Evolutionary conservation across 1,284 basidiomycete genomes (phyloP).

Genomic region (Rhodotorula sp.): DNA sequence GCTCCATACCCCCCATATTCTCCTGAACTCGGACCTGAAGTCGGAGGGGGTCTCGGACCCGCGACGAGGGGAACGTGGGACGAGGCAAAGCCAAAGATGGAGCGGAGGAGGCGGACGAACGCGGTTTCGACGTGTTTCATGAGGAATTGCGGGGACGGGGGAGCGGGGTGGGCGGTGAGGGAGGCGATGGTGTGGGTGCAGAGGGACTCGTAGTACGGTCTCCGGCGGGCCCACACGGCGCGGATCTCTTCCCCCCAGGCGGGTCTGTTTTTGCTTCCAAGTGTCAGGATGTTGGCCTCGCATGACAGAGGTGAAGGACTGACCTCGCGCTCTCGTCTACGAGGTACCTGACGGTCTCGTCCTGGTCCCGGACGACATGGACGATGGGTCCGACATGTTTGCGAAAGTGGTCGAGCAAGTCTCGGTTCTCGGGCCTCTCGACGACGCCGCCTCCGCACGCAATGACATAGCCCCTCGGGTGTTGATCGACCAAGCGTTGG

Average conservation of each 20-base stretch:
- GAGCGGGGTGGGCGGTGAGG: conserved; percentile 38
- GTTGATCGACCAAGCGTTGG: conserved; percentile 46
- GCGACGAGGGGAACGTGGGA: conserved; percentile 36
- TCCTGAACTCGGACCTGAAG: conserved; percentile 26
- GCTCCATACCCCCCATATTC: conserved; percentile 40
- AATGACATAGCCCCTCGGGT: conserved; percentile 64
- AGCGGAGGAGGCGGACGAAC: conserved; percentile 41
- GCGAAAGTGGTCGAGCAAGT: conserved; percentile 56
- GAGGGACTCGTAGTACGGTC: conserved; percentile 37
- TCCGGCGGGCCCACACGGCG: conserved; percentile 41
- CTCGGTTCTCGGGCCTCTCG: conserved; percentile 71
- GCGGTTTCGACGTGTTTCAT: conserved; percentile 45
- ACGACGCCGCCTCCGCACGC: conserved; percentile 93
- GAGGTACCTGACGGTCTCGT: conserved; percentile 74
- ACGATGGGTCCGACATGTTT: conserved; percentile 68
- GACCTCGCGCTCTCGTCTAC: conserved; percentile 59
- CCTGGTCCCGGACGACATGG: conserved; percentile 66
- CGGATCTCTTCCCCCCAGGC: conserved; percentile 54
- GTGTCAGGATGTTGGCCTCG: background rate
- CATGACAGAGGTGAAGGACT: conserved; percentile 63
- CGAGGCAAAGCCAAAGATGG: conserved; percentile 39
- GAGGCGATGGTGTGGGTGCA: conserved; percentile 43
- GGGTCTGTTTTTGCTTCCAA: conserved; percentile 59
- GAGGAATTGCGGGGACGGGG: conserved; percentile 35
- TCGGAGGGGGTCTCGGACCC: conserved; percentile 22